These are phyloP conservation scores for Claviceps citrina DNA, from an alignment of 2,329 filamentous ascomycete species.

Conservation along the genomic window DNA sequence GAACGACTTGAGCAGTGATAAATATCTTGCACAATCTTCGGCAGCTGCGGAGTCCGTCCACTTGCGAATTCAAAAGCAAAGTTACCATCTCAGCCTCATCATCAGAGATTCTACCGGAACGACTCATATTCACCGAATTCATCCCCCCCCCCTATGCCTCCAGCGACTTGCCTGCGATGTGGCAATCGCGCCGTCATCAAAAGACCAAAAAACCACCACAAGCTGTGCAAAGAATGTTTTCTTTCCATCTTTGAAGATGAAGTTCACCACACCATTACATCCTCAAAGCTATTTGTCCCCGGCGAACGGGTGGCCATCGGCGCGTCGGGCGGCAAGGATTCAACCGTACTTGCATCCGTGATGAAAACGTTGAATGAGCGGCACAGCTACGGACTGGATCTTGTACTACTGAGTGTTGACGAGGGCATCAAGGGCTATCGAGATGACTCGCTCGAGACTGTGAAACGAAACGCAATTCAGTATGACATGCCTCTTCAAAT, in stretches of 20 bases:
- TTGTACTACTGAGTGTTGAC: constrained; percentile 81
- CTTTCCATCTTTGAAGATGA: constrained; percentile 78
- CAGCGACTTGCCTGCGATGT: constrained; percentile 62
- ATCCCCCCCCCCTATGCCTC: constrained; percentile 47
- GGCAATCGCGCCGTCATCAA: constrained; percentile 72
- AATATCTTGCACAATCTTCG: background rate
- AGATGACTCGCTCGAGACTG: constrained; percentile 89
- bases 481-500: constrained; percentile 88
- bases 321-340: constrained; percentile 93
- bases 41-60: too few species aligned
- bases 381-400: constrained; percentile 69
- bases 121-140: background rate
- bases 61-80: background rate
- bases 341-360: constrained; percentile 85
- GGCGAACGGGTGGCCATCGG: constrained; percentile 88
- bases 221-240: constrained; percentile 84
- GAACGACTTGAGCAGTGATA: background rate
- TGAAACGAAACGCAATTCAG: constrained; percentile 82
- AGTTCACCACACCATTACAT: constrained; percentile 79
- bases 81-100: too few species aligned
- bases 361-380: constrained; percentile 89
- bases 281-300: constrained; percentile 62
- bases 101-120: too few species aligned
- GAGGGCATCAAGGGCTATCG: constrained; percentile 96
- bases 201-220: constrained; percentile 85